Conservation (phyloP, 352 stramenopile genomes). For the Phytophthora hybrid region DNA sequence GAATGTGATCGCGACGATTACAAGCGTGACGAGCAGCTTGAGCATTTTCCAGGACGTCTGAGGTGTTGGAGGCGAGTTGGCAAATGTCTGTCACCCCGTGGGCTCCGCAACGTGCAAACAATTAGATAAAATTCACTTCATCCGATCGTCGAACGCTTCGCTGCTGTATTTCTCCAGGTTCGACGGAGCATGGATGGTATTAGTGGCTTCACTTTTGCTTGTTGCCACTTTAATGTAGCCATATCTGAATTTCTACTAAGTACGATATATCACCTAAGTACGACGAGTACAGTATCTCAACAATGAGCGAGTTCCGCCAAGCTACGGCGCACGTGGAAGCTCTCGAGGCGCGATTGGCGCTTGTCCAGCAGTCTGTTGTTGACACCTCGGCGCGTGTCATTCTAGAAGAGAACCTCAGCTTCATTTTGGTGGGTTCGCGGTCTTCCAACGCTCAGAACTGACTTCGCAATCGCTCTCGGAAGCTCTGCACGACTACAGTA, state of each 20-base stretch:
- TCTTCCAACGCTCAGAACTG: slow-evolving; percentile 3
- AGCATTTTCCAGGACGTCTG: background rate
- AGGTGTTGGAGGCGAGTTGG: background rate
- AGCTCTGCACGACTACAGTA: background rate
- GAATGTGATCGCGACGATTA: background rate
- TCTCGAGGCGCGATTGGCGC: slow-evolving; percentile 48
- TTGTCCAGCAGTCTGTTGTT: slow-evolving; percentile 31
- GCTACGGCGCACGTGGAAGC: slow-evolving; percentile 48
- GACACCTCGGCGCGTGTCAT: background rate
- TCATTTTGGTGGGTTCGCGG: slow-evolving; percentile 38
- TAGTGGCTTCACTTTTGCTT: background rate
- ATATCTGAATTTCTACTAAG: slow-evolving; percentile 1
- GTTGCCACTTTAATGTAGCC: background rate
- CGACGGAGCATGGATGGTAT: background rate
- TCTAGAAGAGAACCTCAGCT: slow-evolving; percentile 35
- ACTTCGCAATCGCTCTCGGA: slow-evolving; percentile 1
- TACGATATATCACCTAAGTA: background rate
- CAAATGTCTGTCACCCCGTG: background rate
- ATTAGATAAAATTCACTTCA: background rate
- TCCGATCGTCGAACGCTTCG: background rate
- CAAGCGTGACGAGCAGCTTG: slow-evolving; percentile 14
- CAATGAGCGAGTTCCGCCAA: slow-evolving; percentile 68
- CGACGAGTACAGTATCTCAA: background rate
- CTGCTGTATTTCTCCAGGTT: slow-evolving; percentile 1
- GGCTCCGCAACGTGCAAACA: background rate